Evolutionary conservation across 257 asterid genomes (phyloP).

Genomic region (Plantago elongata): DNA sequence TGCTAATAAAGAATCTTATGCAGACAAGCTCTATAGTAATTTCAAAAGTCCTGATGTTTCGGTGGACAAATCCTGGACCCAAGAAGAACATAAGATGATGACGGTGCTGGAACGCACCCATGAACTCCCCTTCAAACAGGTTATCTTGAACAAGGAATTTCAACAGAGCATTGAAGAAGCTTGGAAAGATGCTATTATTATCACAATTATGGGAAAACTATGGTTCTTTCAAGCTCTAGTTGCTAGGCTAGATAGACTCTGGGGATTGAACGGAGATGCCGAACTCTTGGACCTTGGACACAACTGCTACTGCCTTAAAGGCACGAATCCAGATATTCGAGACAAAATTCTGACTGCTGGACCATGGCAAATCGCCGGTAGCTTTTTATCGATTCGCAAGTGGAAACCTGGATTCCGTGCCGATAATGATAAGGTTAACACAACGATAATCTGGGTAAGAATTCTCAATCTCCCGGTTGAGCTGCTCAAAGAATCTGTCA

Average conservation of each 20-base stretch:
- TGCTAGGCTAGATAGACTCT: not conserved
- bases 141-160: not conserved
- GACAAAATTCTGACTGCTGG: not conserved
- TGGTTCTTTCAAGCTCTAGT: not conserved
- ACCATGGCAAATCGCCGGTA: not conserved
- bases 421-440: not conserved
- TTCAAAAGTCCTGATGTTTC: too few relatives aligned
- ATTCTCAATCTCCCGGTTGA: not conserved
- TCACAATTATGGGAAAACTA: not conserved
- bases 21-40: too few relatives aligned
- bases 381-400: not conserved
- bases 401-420: not conserved
- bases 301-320: not conserved
- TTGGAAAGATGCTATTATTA: not conserved
- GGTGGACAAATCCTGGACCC: too few relatives aligned
- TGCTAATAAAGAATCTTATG: too few relatives aligned
- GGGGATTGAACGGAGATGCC: not conserved
- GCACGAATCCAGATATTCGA: not conserved
- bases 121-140: not conserved
- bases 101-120: too few relatives aligned
- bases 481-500: not conserved
- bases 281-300: not conserved
- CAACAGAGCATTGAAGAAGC: not conserved
- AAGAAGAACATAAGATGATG: too few relatives aligned
- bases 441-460: not conserved